These are phyloP conservation scores for Agrostemma githago DNA, from an alignment of 148 eudicot genomes.

Conservation along the genomic window DNA sequence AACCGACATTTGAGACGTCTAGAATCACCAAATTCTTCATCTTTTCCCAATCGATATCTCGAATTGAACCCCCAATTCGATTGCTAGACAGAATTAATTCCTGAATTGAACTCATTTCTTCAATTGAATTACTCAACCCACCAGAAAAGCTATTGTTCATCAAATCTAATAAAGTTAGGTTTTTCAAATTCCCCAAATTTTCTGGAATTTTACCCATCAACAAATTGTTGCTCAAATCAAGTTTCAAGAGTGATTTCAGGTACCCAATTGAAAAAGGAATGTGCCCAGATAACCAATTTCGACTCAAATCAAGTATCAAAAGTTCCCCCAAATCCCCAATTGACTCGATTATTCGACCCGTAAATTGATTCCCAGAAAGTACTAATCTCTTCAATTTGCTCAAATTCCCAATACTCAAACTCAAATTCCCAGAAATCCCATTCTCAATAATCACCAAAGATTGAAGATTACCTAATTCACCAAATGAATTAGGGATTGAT, in stretches of 20 bases:
- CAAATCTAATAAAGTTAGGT: constrained; percentile 66
- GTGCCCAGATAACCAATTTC: constrained; percentile 62
- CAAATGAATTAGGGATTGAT: constrained; percentile 44
- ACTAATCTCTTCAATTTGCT: constrained; percentile 53
- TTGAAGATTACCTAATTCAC: constrained; percentile 47
- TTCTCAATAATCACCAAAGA: constrained; percentile 70
- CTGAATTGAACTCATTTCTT: constrained; percentile 58
- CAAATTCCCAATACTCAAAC: constrained; percentile 51
- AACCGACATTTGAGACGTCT: constrained; percentile 55
- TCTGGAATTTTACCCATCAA: constrained; percentile 54
- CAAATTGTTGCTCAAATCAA: constrained; percentile 71
- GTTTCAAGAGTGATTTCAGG: constrained; percentile 62
- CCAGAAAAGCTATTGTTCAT: constrained; percentile 60
- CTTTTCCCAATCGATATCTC: constrained; percentile 47
- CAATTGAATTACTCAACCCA: constrained; percentile 47
- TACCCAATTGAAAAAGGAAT: constrained; percentile 53
- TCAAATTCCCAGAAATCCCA: constrained; percentile 56
- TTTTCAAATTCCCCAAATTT: constrained; percentile 46
- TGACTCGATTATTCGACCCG: constrained; percentile 47
- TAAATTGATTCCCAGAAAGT: constrained; percentile 47
- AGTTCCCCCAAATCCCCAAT: constrained; percentile 53
- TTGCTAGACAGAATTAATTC: constrained; percentile 70
- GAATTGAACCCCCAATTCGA: constrained; percentile 61
- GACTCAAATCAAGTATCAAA: constrained; percentile 70
- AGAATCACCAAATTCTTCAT: constrained; percentile 42